Conservation (phyloP, 2,329 filamentous ascomycete species). For the Colletotrichum spinosum region DNA sequence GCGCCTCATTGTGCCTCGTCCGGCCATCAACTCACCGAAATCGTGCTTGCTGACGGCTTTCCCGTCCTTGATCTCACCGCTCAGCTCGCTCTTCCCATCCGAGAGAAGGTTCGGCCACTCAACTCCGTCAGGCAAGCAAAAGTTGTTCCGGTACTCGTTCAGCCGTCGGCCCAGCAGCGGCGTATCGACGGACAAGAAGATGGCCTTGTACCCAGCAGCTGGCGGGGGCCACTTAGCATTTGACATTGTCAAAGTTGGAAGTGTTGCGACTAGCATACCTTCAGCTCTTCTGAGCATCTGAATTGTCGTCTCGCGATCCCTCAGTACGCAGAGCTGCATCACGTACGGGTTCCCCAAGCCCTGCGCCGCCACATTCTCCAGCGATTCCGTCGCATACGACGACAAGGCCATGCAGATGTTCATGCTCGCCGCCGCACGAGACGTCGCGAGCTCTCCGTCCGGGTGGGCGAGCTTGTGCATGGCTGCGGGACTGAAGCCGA, state of each 20-base stretch:
- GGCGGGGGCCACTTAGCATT: too few relatives aligned
- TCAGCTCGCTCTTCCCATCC: slow-evolving; percentile 39
- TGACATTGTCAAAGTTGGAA: too few relatives aligned
- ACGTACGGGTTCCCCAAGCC: slow-evolving; percentile 48
- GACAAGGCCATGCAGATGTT: slow-evolving; percentile 57
- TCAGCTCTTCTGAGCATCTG: slow-evolving; percentile 56
- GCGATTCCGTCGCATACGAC: slow-evolving; percentile 55
- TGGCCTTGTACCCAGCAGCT: slow-evolving; percentile 55
- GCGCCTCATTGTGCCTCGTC: background rate
- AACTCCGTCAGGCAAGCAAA: slow-evolving; percentile 42
- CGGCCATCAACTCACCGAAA: background rate
- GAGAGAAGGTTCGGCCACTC: slow-evolving; percentile 18
- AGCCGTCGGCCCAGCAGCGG: slow-evolving; percentile 64
- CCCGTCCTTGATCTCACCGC: background rate
- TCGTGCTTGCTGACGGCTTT: slow-evolving; percentile 3
- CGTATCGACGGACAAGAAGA: slow-evolving; percentile 66
- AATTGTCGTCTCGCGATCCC: slow-evolving; percentile 56
- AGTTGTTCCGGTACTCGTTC: slow-evolving; percentile 65
- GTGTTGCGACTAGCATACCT: slow-evolving; percentile 44
- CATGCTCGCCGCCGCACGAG: slow-evolving; percentile 55
- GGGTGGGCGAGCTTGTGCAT: slow-evolving; percentile 66
- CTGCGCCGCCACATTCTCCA: slow-evolving; percentile 59
- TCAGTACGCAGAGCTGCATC: slow-evolving; percentile 66
- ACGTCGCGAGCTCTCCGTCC: slow-evolving; percentile 63
- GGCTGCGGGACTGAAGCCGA: slow-evolving; percentile 66